phyloP scores from a whole-genome alignment of 441 rosid species.

The Caryocar brasiliense region DNA sequence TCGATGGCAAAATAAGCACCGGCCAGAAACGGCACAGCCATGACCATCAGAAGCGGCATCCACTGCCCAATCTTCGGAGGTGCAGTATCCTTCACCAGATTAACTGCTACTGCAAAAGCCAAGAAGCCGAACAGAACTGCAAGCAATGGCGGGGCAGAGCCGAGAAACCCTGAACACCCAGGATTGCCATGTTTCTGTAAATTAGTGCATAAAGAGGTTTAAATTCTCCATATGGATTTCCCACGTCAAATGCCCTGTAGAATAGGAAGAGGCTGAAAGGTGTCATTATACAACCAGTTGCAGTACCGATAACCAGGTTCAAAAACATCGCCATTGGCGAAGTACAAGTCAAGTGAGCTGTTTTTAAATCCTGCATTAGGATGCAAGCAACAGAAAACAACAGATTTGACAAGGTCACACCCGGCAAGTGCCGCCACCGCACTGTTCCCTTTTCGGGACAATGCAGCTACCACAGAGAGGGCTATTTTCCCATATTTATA shows the following conservation, averaged over 20 bases:
- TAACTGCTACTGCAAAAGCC: constrained; percentile 38
- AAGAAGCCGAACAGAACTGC: constrained; percentile 58
- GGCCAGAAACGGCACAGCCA: constrained; percentile 54
- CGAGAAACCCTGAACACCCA: constrained; percentile 56
- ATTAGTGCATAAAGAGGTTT: constrained; percentile 61
- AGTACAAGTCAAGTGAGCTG: constrained; percentile 44
- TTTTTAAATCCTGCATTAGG: constrained; percentile 68
- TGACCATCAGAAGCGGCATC: constrained; percentile 69
- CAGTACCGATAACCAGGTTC: constrained; percentile 52
- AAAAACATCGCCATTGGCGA: constrained; percentile 62
- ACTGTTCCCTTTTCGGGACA: constrained; percentile 43
- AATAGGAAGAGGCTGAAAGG: constrained; percentile 56
- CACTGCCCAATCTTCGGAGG: constrained; percentile 38
- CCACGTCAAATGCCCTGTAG: constrained; percentile 59
- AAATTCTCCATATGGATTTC: constrained; percentile 49
- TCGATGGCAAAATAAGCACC: constrained; percentile 64
- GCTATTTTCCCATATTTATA: constrained; percentile 67
- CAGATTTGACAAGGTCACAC: constrained; percentile 54
- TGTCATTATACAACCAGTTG: constrained; percentile 39
- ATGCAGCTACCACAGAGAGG: constrained; percentile 46
- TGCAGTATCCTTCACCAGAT: constrained; percentile 33
- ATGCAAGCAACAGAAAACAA: constrained; percentile 54
- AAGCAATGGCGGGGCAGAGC: constrained; percentile 63
- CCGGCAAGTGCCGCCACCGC: constrained; percentile 55
- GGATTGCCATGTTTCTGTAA: constrained; percentile 67